Conservation (phyloP, 768 basidiomycete species). For the Boletellus emodensis region DNA sequence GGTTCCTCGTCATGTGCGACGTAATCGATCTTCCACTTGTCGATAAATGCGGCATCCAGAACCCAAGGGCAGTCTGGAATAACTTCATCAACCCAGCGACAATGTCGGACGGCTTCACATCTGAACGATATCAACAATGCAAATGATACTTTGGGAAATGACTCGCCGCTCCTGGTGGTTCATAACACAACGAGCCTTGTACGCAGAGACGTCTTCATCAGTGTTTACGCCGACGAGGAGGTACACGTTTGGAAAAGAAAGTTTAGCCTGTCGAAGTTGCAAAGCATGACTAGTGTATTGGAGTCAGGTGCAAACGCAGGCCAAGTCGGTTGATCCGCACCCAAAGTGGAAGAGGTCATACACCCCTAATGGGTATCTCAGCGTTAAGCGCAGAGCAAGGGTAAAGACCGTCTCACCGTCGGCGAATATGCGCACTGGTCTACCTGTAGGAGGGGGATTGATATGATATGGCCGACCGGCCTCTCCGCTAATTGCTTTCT, state of each 20-base stretch:
- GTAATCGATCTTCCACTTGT: slow-evolving; percentile 89
- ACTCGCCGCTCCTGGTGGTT: slow-evolving; percentile 77
- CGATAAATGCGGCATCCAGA: slow-evolving; percentile 74
- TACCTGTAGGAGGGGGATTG: slow-evolving; percentile 72
- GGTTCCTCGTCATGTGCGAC: slow-evolving; percentile 95
- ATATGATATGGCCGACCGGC: slow-evolving; percentile 70
- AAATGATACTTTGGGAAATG: neutral
- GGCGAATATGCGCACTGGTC: slow-evolving; percentile 88
- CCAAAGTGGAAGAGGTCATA: slow-evolving; percentile 98
- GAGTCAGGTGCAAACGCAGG: slow-evolving; percentile 4
- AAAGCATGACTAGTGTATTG: slow-evolving; percentile 72
- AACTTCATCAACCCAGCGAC: slow-evolving; percentile 95
- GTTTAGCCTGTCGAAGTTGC: slow-evolving; percentile 93
- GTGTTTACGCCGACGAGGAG: slow-evolving; percentile 92
- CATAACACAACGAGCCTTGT: slow-evolving; percentile 88
- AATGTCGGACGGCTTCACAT: slow-evolving; percentile 90
- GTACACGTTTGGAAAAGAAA: slow-evolving; percentile 86
- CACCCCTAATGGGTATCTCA: slow-evolving; percentile 54
- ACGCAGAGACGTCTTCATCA: slow-evolving; percentile 70
- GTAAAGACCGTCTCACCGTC: slow-evolving; percentile 58
- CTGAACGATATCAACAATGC: slow-evolving; percentile 35
- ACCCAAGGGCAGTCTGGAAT: slow-evolving; percentile 91
- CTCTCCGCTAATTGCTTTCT: slow-evolving; percentile 70
- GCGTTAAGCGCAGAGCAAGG: neutral
- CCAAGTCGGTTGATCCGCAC: slow-evolving; percentile 40